Base-by-base conservation (phyloP, 345 rosid genomes). In the Viola odorata region DNA sequence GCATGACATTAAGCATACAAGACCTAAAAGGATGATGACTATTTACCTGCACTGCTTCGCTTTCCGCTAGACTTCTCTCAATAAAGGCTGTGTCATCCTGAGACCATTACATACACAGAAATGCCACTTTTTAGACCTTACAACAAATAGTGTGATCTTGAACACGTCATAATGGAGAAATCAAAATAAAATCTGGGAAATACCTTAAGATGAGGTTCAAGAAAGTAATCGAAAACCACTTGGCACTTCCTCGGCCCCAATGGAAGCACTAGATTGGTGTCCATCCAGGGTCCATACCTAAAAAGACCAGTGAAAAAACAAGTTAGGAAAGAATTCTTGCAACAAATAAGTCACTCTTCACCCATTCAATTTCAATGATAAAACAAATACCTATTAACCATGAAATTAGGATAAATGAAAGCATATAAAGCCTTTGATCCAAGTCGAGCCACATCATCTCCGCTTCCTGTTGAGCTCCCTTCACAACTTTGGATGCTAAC, bases 201-300 rank as follows among this genome's bases (percentile, higher is more conserved):
- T 77, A 87, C 96, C 96, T 77, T 77, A 47, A 77, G 67, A 64
- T 74, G 69, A 63, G 72, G 77, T 58, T 89, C 94, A 60, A 92
- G 83, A 68, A 89, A 89, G 67, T 87, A 89, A 81, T 89, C 94
- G 58, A 92, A 89, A 71, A 92, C 78, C 38, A 92, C 94, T 41
- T 67, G 71, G 79, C 98, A 87, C 74, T 70, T 87, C 64, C 78
- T 62, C 39, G 89, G 88, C 65, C 86, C 96, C 54, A 83, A 68
- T 3, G 98, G 98, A 58, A 85, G 62, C 17, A 82, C 90, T 66
- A 85, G 83, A 77, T 92, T 92, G 49, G 98, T 87, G 78, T 92
- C 95, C 96, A 92, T 87, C 98, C 98, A 89, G 60, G 97, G 95
- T 69, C 97, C 98, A 55, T 92, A 89, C 70, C 98, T 87, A 45